Percentiles rank a stretch among this genome's conserved stretches.
phyloP scores from a whole-genome alignment of 345 rosid genomes.

The Eutrema japonicum region DNA sequence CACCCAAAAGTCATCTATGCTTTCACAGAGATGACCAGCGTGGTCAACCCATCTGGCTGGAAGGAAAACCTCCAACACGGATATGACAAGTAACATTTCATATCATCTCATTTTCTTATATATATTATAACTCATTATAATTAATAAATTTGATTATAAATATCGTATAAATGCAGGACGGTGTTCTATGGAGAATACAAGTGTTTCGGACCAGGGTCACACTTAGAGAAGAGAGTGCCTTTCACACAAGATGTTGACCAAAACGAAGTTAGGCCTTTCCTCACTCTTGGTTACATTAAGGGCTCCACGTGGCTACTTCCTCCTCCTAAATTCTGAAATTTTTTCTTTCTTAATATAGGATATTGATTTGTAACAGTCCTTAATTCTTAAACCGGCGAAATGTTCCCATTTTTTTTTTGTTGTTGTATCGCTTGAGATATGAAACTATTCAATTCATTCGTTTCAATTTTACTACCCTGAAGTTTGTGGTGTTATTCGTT shows the following conservation, averaged over 20 bases:
- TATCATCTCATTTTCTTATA: neutral
- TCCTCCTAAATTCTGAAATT: slow-evolving; percentile 37
- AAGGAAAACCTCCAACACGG: slow-evolving; percentile 37
- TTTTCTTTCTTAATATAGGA: neutral
- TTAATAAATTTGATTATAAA: neutral
- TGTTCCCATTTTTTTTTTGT: slow-evolving; percentile 13
- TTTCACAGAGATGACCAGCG: slow-evolving; percentile 49
- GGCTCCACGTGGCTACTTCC: slow-evolving; percentile 46
- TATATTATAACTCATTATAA: neutral
- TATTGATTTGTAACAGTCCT: neutral
- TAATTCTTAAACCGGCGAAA: neutral
- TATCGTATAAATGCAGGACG: slow-evolving; percentile 42
- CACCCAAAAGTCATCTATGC: slow-evolving; percentile 58
- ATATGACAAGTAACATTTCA: slow-evolving; percentile 44
- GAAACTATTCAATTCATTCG: slow-evolving; percentile 2
- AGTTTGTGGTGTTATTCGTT: neutral
- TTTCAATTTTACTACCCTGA: neutral
- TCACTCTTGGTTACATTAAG: slow-evolving; percentile 43
- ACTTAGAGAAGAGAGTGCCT: slow-evolving; percentile 34
- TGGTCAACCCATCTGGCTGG: slow-evolving; percentile 62
- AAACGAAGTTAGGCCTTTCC: slow-evolving; percentile 38
- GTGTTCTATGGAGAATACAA: slow-evolving; percentile 60
- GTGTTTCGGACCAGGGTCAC: slow-evolving; percentile 56
- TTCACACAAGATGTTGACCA: slow-evolving; percentile 46
- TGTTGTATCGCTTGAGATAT: slow-evolving; percentile 12